A percentile compares a stretch with the other conserved stretches of the same genome.
Conservation (phyloP, 345 rosid genomes). For the Salix viminalis region DNA sequence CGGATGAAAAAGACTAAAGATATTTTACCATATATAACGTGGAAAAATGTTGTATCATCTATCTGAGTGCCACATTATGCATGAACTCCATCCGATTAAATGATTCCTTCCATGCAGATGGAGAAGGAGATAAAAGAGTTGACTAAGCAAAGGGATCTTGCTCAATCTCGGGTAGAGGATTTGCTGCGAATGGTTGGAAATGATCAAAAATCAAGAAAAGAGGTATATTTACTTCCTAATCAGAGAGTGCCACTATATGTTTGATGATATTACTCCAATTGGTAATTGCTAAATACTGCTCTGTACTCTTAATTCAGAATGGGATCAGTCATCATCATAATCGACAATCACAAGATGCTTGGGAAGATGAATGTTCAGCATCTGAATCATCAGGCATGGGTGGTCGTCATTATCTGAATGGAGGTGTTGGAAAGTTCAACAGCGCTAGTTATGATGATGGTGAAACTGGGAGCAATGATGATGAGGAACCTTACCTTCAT, state of each 20-base stretch:
- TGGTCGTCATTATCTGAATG: slow-evolving; percentile 22
- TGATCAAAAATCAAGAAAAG: slow-evolving; percentile 51
- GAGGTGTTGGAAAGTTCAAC: slow-evolving; percentile 20
- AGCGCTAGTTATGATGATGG: slow-evolving; percentile 22
- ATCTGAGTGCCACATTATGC: not conserved
- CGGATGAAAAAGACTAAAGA: not conserved
- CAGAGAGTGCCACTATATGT: not conserved
- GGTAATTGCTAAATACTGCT: slow-evolving; percentile 13
- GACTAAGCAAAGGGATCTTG: slow-evolving; percentile 79
- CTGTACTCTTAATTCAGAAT: slow-evolving; percentile 33
- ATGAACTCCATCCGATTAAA: slow-evolving; percentile 8
- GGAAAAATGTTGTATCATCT: not conserved
- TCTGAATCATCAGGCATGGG: slow-evolving; percentile 55
- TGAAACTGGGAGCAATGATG: slow-evolving; percentile 42
- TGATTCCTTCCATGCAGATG: slow-evolving; percentile 51
- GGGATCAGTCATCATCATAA: slow-evolving; percentile 32
- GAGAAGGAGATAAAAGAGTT: slow-evolving; percentile 76
- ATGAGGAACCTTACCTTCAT: slow-evolving; percentile 28
- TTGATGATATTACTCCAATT: not conserved
- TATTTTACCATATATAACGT: not conserved
- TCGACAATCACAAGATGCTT: slow-evolving; percentile 35
- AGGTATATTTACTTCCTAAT: slow-evolving; percentile 25
- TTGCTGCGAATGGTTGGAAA: slow-evolving; percentile 57
- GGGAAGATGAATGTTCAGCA: slow-evolving; percentile 68
- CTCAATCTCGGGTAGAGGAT: slow-evolving; percentile 74